Base-by-base conservation (phyloP, 805 yeast species). In the Ogataea ganodermae region DNA sequence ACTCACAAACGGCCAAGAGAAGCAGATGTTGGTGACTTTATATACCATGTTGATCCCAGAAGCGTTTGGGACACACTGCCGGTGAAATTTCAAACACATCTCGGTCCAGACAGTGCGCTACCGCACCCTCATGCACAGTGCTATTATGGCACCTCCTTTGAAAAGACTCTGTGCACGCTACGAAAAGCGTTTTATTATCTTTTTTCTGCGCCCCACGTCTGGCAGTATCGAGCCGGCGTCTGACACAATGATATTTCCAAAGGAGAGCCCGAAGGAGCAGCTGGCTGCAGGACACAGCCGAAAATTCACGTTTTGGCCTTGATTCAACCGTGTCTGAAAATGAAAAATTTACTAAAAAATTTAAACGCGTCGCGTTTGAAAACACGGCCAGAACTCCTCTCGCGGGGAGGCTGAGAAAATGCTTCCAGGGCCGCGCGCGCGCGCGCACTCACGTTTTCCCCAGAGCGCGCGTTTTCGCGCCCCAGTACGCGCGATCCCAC, bases 311-410 rank as follows among this genome's bases (percentile, higher is more conserved):
- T 42, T 33, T 42, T 32, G 31, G 17, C n/a, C 20, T 23, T 35
- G 46, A 26, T 43, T 26, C 46, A 35, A 43, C 41, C 46, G 46
- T 43, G 46, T 38, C 42, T 38, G 31, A 38, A 24, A 27, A 6
- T 24, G 31, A 24, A 24, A 38, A 38, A 16, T 36, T 21, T 26
- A 22, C 24, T 16, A 17, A 16, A 24, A 20, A 22, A 12, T 14
- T 38, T 26, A 22, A 8, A n/a, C 42, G 42, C 42, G 42, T 26
- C 42, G 42, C 42, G 42, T 38, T 23, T 22, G 8, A 21, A 21
- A 35, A 20, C 28, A 22, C 24, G 31, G 42, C 42, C 42, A 38
- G 42, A 27, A 30, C 33, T 14, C 33, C 36, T 33, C 36, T 33
- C 23, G 21, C 36, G 14, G n/a, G 31, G 36, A 12, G 22, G 27